Conservation (phyloP, 2,329 filamentous ascomycete species). For the Epichloe sylvatica region DNA sequence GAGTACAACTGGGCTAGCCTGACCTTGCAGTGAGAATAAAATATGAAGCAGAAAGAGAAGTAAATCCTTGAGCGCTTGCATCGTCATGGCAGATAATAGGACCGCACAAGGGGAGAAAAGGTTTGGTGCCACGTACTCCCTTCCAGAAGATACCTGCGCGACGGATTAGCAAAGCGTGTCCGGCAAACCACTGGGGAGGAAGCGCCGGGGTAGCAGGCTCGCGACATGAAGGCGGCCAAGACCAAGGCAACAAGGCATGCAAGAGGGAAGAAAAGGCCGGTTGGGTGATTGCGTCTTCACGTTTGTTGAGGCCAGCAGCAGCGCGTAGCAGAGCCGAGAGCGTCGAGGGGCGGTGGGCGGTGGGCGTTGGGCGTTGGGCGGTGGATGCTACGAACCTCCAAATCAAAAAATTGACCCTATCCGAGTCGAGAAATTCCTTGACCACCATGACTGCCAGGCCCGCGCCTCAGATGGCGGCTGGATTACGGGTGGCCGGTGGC, state of each 20-base stretch:
- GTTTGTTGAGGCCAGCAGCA: neutral
- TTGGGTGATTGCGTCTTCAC: neutral
- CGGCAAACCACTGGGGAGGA: constrained; percentile 6
- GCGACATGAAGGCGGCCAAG: constrained; percentile 10
- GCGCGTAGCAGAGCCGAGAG: neutral
- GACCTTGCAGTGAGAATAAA: neutral
- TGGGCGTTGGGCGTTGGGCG: constrained; percentile 9
- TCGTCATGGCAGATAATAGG: neutral
- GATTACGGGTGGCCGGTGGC: constrained; percentile 14
- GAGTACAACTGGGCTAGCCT: neutral
- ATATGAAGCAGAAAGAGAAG: neutral
- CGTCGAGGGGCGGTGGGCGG: constrained; percentile 1
- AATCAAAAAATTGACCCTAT: constrained; percentile 56
- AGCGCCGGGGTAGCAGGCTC: neutral
- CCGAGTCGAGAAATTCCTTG: constrained; percentile 50
- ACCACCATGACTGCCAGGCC: constrained; percentile 28
- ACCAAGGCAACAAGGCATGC: constrained; percentile 3
- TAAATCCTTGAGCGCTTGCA: neutral
- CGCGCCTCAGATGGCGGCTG: constrained; percentile 21
- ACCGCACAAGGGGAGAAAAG: neutral
- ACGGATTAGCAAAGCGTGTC: constrained; percentile 2
- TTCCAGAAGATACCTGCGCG: constrained; percentile 44
- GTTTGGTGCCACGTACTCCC: constrained; percentile 38
- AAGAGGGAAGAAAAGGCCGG: constrained; percentile 2
- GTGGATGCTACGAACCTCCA: constrained; percentile 44